These are phyloP conservation scores for Veloporphyrellus conicus DNA, from an alignment of 1,284 basidiomycete species.

Conservation along the genomic window DNA sequence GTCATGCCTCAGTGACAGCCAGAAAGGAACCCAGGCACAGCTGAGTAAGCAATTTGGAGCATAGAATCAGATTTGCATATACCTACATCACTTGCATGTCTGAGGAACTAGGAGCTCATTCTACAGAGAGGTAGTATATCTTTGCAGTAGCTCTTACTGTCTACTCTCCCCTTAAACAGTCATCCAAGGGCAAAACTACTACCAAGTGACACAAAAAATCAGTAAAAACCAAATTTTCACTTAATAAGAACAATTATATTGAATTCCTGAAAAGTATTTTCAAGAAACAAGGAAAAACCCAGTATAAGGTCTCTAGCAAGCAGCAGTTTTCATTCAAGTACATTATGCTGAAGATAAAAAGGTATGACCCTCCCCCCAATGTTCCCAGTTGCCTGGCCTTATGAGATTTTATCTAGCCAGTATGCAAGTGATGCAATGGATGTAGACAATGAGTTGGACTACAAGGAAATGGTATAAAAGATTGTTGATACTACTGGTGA, in stretches of 20 bases:
- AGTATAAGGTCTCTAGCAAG: slow-evolving; percentile 2
- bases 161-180: slow-evolving; percentile 3
- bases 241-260: slow-evolving; percentile 1
- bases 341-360: neutral
- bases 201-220: slow-evolving; percentile 4
- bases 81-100: too few relatives aligned
- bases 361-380: neutral
- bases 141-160: slow-evolving; percentile 2
- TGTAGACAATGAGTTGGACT: slow-evolving; percentile 15
- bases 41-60: too few relatives aligned
- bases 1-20: too few relatives aligned
- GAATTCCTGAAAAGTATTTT: slow-evolving; percentile 6
- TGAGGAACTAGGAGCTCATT: too few relatives aligned
- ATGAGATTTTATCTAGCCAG: slow-evolving; percentile 1
- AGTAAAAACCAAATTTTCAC: slow-evolving; percentile 1
- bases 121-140: neutral
- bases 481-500: neutral
- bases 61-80: too few relatives aligned
- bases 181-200: neutral
- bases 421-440: slow-evolving; percentile 3
- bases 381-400: neutral
- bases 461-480: slow-evolving; percentile 13
- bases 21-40: too few relatives aligned
- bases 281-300: slow-evolving; percentile 4
- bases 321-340: neutral